Conservation (phyloP, 2,329 filamentous ascomycete species). For the Hypoxylon sp. region DNA sequence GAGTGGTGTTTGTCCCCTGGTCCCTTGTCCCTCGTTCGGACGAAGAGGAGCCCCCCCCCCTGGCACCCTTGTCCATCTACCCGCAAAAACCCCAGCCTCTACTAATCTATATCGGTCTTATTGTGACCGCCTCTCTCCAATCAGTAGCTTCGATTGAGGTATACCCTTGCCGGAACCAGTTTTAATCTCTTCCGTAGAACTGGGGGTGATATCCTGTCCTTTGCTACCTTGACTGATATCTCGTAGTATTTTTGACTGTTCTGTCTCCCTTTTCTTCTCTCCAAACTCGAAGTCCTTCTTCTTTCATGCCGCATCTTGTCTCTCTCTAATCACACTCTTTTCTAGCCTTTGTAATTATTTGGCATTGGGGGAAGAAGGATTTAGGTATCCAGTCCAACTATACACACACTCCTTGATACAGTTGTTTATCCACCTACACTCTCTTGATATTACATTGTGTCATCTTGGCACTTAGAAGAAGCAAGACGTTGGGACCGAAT, state of each 20-base stretch:
- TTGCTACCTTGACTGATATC: conserved; percentile 34
- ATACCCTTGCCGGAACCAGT: conserved; percentile 31
- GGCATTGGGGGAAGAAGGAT: conserved; percentile 32
- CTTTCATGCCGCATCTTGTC: conserved; percentile 16
- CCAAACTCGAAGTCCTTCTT: conserved; percentile 22
- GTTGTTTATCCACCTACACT: conserved; percentile 24
- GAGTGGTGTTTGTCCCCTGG: too few relatives aligned
- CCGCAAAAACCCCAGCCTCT: conserved; percentile 31
- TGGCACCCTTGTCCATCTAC: conserved; percentile 22
- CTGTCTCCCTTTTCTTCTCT: conserved; percentile 12
- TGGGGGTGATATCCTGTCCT: conserved; percentile 21
- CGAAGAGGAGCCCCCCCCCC: conserved; percentile 15
- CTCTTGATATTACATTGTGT: conserved; percentile 24
- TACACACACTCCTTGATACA: conserved; percentile 40
- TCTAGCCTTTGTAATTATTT: conserved; percentile 37
- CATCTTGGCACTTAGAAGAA: conserved; percentile 1
- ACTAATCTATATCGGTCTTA: conserved; percentile 34
- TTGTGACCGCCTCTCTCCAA: conserved; percentile 20
- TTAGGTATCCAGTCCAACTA: conserved; percentile 38
- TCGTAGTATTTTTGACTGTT: conserved; percentile 35
- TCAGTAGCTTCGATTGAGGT: conserved; percentile 13
- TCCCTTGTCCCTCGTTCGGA: conserved; percentile 18
- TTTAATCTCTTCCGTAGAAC: conserved; percentile 36
- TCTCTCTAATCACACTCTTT: conserved; percentile 27
- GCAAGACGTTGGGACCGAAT: background rate